Evolutionary conservation across 2,329 filamentous ascomycete species (phyloP).

Genomic region (Pseudogymnoascus sp.): DNA sequence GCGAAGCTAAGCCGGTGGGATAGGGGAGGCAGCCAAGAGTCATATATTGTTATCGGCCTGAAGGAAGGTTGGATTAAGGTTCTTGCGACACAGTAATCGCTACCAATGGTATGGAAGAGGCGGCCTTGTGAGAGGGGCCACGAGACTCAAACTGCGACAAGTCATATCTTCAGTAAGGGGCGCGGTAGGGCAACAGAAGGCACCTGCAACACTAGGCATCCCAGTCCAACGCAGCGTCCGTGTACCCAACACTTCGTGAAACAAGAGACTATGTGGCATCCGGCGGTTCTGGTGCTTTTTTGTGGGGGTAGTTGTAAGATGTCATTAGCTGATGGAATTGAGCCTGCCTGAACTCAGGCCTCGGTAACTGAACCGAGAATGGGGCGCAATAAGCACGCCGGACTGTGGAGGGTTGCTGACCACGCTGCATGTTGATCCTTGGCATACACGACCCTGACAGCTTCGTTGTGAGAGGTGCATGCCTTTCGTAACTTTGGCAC

Average conservation of each 20-base stretch:
- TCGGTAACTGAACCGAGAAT: slow-evolving; percentile 1
- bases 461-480: background rate
- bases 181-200: background rate
- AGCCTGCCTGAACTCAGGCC: background rate
- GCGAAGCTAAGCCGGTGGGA: background rate
- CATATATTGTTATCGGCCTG: background rate
- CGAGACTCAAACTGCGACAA: background rate
- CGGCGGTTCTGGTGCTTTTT: background rate
- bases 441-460: background rate
- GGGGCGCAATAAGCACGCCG: background rate
- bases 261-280: background rate
- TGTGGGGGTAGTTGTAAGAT: background rate
- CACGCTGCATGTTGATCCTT: background rate
- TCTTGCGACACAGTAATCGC: background rate
- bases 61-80: slow-evolving; percentile 8
- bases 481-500: background rate
- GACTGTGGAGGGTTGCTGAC: background rate
- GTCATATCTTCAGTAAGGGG: slow-evolving; percentile 1
- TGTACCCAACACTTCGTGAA: background rate
- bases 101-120: background rate
- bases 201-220: background rate
- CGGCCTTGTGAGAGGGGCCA: slow-evolving; percentile 2
- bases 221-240: background rate
- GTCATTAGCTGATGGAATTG: background rate
- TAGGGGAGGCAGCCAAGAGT: background rate